Base-by-base conservation (phyloP, 331 rosid genomes). In the Malus hybrid region DNA sequence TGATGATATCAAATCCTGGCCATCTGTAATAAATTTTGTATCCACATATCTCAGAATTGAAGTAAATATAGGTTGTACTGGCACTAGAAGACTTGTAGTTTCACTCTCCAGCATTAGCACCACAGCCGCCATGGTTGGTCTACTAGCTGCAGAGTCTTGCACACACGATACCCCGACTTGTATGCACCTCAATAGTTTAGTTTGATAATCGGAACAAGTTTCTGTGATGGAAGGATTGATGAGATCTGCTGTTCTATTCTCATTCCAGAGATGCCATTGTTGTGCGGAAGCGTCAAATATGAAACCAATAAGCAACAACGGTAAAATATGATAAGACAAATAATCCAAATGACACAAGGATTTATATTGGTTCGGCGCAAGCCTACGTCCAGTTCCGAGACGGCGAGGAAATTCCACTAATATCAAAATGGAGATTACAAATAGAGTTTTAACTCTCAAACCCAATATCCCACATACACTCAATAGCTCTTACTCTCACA, bases 101-200 rank as follows among this genome's bases (percentile, higher is more conserved):
- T 86, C 93, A 82, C 93, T 91, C 80, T 86, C 93, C 77, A 91
- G 83, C 90, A 87, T 86, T 74, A 89, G 61, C 83, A 91, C 81
- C 70, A 87, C 91, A 1, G 81, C 39, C 0, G 97, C 73, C 94
- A 91, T 91, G 67, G 76, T 85, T 55, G 97, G 97, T 73, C 97
- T 89, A 2, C 78, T 73, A 83, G 78, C 79, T 65, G 93, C 90
- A 55, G 86, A 86, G 81, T 89, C 97, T 80, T 91, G 97, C 70
- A 86, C 94, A 69, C 97, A 91, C 60, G 86, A 42, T 82, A 91
- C 59, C 77, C 88, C 94, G 5, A 87, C 81, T 59, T 89, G 91
- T 76, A 89, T 91, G 85, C 91, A 87, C 69, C 94, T 80, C 79
- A 86, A 48, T 3, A 82, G 1, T 72, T 72, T 28, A 5, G 76